A percentile compares a stretch with the other conserved stretches of the same genome.
Evolutionary conservation across 1,284 basidiomycete genomes (phyloP).

Genomic region (Trichosporon asahii): DNA sequence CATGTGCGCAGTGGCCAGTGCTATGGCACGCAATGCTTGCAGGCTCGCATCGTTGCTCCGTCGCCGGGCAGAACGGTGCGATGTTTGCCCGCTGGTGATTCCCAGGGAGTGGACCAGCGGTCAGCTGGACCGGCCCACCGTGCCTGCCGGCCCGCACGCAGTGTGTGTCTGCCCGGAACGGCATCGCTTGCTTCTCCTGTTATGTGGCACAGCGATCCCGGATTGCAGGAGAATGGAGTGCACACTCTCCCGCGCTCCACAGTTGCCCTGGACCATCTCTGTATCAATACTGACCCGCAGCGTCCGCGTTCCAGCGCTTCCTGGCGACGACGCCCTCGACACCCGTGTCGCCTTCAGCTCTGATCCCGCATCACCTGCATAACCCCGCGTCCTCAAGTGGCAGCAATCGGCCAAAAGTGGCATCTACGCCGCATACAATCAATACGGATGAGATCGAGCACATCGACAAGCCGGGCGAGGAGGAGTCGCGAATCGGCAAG

Average conservation of each 20-base stretch:
- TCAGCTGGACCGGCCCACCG: not conserved
- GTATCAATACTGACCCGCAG: too few relatives aligned
- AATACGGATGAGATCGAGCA: slow-evolving; percentile 23
- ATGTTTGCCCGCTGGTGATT: not conserved
- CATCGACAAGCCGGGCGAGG: slow-evolving; percentile 31
- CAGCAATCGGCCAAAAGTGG: not conserved
- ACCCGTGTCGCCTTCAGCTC: slow-evolving; percentile 29
- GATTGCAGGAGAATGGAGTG: too few relatives aligned
- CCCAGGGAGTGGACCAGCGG: not conserved
- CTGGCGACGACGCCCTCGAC: slow-evolving; percentile 27
- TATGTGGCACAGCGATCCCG: too few relatives aligned
- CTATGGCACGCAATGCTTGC: not conserved
- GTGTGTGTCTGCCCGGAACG: too few relatives aligned
- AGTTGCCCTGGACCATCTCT: too few relatives aligned
- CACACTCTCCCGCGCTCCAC: too few relatives aligned
- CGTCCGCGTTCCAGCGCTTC: slow-evolving; percentile 31
- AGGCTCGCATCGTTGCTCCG: not conserved
- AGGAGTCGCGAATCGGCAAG: slow-evolving; percentile 39
- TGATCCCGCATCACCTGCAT: slow-evolving; percentile 17
- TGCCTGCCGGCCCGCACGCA: not conserved
- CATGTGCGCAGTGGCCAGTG: not conserved
- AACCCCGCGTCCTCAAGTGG: slow-evolving; percentile 2
- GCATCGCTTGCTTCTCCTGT: too few relatives aligned
- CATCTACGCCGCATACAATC: slow-evolving; percentile 13
- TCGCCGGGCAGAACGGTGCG: not conserved